These are phyloP conservation scores for Vitis amurensis DNA, from an alignment of 164 flowering plant species.

Conservation along the genomic window DNA sequence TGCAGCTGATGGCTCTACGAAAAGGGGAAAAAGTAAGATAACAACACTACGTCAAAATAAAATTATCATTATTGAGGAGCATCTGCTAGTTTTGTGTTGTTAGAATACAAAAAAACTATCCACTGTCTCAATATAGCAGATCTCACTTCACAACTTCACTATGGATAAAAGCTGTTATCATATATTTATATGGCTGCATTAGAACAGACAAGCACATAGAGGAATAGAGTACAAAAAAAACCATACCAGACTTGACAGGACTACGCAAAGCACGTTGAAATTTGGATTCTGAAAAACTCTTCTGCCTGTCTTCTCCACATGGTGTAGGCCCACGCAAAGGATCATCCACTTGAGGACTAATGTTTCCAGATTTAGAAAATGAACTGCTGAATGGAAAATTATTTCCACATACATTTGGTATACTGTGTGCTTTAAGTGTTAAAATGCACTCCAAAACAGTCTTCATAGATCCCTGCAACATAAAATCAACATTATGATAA, in stretches of 20 bases:
- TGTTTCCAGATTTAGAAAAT: conserved; percentile 9
- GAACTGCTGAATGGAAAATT: conserved; percentile 4
- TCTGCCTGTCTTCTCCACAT: conserved; percentile 36
- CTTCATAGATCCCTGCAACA: conserved; percentile 47
- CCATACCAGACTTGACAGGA: conserved; percentile 40
- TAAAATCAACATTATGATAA: not conserved
- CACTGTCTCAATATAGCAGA: too few species aligned
- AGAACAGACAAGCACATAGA: not conserved
- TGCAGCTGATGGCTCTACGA: conserved; percentile 40
- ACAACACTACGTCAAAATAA: not conserved
- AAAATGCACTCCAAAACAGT: conserved; percentile 39
- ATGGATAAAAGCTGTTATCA: too few species aligned
- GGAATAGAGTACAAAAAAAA: not conserved
- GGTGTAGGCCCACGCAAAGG: conserved; percentile 6
- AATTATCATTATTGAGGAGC: too few species aligned
- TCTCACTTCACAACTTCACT: too few species aligned
- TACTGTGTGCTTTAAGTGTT: conserved; percentile 27
- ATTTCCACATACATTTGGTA: conserved; percentile 16
- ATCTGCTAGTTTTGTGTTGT: too few species aligned
- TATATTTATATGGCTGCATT: too few species aligned
- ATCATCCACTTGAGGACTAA: not conserved
- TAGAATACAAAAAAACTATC: too few species aligned
- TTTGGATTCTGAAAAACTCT: conserved; percentile 28
- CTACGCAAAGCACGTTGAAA: conserved; percentile 34
- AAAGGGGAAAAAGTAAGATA: not conserved